A percentile compares a stretch with the other conserved stretches of the same genome.
These are phyloP conservation scores for Cordyceps pruinosa DNA, from an alignment of 2,329 filamentous ascomycete species.

Conservation along the genomic window DNA sequence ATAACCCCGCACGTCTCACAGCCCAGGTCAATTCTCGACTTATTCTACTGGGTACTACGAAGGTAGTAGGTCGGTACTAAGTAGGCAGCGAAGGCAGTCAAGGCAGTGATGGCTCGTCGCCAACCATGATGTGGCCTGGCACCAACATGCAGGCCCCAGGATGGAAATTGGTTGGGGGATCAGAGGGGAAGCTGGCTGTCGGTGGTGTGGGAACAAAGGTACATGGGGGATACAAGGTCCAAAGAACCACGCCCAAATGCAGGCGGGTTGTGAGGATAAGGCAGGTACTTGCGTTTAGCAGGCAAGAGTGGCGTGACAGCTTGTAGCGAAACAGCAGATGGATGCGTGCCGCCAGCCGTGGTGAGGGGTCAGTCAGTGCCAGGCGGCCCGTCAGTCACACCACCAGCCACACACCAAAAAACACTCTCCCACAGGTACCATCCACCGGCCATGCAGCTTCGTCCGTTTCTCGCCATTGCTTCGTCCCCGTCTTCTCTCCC, in stretches of 20 bases:
- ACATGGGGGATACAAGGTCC: conserved; percentile 3
- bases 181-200: not conserved
- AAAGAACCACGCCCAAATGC: not conserved
- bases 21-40: too few relatives aligned
- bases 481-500: not conserved
- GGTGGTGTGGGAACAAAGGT: not conserved
- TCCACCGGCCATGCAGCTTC: not conserved
- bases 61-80: not conserved
- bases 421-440: not conserved
- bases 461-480: not conserved
- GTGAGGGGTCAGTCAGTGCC: conserved; percentile 3
- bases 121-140: not conserved
- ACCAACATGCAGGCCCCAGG: not conserved
- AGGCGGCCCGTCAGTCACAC: conserved; percentile 3
- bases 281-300: not conserved
- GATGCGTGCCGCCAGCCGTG: not conserved
- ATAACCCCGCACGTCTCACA: too few relatives aligned
- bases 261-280: not conserved
- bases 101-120: conserved; percentile 3
- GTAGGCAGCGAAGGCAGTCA: not conserved
- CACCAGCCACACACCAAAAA: not conserved
- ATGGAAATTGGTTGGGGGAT: not conserved
- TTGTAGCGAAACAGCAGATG: not conserved
- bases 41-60: too few relatives aligned
- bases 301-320: conserved; percentile 7